Evolutionary conservation across 2,329 filamentous ascomycete genomes (phyloP), one percentile per base, ranked within the genome.

Genomic region (Hymenoscyphus scutula): DNA sequence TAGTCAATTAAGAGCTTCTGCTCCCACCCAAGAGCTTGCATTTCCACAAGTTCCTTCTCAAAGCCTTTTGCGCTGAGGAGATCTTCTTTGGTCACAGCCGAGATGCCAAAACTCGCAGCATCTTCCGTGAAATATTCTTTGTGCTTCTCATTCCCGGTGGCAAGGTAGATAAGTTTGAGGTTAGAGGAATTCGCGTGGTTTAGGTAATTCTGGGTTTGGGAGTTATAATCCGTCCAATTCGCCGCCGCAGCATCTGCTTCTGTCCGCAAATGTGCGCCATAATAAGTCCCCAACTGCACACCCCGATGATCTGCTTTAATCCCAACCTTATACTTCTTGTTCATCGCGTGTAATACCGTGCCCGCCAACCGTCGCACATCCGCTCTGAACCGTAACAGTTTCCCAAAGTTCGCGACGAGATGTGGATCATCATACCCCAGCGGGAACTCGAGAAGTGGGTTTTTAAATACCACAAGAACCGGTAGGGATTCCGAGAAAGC

Each of bases 1-100:
- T 78, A 82, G 68, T 83, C 81, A 15, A 82, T 75, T 30, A 82
- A 70, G 0, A 74, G 76, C 51, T 77, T 76, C 72, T 82, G 80
- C 65, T 81, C 79, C 76, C 76, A 80, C 7, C 70, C 75, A 56
- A 82, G 66, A 15, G 56, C 57, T 10, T 72, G 45, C 10, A 82
- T 70, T 23, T 65, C 64, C 10, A 57, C 58, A 1, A 72, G 65
- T 53, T 79, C 78, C 1, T 56, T 51, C 13, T 58, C 38, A 15
- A 48, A 64, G 1, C 29, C 59, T 55, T 65, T 60, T 17, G 64
- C 37, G 60, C 73, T 71, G 4, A 82, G 72, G 0, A 82, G 66
- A 19, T 78, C 75, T 15, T 72, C 64, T 68, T 80, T 81, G n/a
- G 72, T 74, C 2, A 77, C 72, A 5, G 80, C 76, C 23, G 68